phyloP scores from a whole-genome alignment of 768 basidiomycete genomes.

The Leucocoprinus birnbaumii region DNA sequence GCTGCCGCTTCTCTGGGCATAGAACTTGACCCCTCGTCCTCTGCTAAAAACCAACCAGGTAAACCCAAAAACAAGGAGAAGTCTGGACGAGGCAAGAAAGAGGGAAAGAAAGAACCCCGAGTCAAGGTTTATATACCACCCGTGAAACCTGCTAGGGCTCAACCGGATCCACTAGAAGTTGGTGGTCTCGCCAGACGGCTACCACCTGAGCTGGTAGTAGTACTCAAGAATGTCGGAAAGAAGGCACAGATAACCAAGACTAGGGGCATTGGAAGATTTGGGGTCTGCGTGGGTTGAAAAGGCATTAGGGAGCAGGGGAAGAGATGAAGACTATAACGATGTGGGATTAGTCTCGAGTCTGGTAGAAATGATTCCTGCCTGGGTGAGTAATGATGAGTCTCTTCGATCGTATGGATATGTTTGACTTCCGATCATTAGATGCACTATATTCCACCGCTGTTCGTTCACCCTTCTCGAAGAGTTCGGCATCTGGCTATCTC shows the following conservation, averaged over 20 bases:
- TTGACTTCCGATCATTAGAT: constrained; percentile 44
- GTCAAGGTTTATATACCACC: constrained; percentile 89
- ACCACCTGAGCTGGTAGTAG: constrained; percentile 79
- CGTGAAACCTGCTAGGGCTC: constrained; percentile 67
- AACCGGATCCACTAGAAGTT: constrained; percentile 85
- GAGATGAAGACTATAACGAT: constrained; percentile 36
- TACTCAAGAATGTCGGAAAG: constrained; percentile 80
- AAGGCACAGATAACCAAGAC: constrained; percentile 85
- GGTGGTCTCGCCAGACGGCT: constrained; percentile 72
- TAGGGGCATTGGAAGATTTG: constrained; percentile 85
- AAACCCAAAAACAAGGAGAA: constrained; percentile 33
- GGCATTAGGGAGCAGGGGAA: constrained; percentile 23
- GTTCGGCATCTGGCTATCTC: constrained; percentile 59
- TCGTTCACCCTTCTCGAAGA: constrained; percentile 78
- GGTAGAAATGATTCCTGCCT: constrained; percentile 78
- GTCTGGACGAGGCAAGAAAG: constrained; percentile 45
- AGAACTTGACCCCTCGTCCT: constrained; percentile 24
- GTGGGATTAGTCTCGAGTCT: constrained; percentile 31
- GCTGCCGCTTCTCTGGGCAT: constrained; percentile 51
- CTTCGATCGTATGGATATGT: constrained; percentile 3
- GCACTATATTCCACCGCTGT: constrained; percentile 81
- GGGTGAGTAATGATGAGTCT: constrained; percentile 54
- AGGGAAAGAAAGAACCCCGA: constrained; percentile 68
- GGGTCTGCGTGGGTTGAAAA: constrained; percentile 63
- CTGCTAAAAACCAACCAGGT: constrained; percentile 1